phyloP scores from a whole-genome alignment of 2,329 filamentous ascomycete species.

The Claviceps lovelessii region DNA sequence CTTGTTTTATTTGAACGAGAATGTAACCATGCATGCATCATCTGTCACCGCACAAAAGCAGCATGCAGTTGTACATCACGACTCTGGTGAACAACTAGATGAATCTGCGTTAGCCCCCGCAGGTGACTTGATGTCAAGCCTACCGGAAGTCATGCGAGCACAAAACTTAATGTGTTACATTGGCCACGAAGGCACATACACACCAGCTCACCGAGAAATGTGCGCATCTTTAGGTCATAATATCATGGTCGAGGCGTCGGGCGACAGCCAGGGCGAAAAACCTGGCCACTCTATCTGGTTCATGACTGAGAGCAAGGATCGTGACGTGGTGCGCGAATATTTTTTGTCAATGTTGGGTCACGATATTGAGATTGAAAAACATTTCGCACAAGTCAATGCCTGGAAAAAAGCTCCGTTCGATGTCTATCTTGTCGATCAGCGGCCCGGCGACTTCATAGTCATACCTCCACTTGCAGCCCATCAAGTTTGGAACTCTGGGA shows the following conservation, averaged over 20 bases:
- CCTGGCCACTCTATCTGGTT: conserved; percentile 93
- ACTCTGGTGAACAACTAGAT: conserved; percentile 28
- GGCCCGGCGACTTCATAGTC: conserved; percentile 78
- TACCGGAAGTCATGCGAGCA: conserved; percentile 75
- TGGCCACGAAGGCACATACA: conserved; percentile 93
- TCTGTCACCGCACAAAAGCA: background rate
- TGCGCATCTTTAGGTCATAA: conserved; percentile 92
- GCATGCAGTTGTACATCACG: conserved; percentile 18
- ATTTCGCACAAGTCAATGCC: conserved; percentile 89
- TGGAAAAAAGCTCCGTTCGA: conserved; percentile 92
- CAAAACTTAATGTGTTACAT: conserved; percentile 98
- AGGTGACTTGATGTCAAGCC: conserved; percentile 87
- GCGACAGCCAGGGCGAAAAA: conserved; percentile 56
- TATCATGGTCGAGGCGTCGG: conserved; percentile 90
- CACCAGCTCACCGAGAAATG: conserved; percentile 92
- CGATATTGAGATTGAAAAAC: conserved; percentile 91
- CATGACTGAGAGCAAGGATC: conserved; percentile 93
- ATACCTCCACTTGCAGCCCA: conserved; percentile 88
- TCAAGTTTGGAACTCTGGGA: conserved; percentile 96
- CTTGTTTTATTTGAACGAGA: conserved; percentile 85
- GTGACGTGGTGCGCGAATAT: conserved; percentile 80
- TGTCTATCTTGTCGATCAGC: conserved; percentile 86
- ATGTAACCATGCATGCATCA: conserved; percentile 31
- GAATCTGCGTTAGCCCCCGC: conserved; percentile 52
- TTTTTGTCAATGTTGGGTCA: conserved; percentile 87